phyloP scores from a whole-genome alignment of 257 asterid genomes.

The Misopates orontium region DNA sequence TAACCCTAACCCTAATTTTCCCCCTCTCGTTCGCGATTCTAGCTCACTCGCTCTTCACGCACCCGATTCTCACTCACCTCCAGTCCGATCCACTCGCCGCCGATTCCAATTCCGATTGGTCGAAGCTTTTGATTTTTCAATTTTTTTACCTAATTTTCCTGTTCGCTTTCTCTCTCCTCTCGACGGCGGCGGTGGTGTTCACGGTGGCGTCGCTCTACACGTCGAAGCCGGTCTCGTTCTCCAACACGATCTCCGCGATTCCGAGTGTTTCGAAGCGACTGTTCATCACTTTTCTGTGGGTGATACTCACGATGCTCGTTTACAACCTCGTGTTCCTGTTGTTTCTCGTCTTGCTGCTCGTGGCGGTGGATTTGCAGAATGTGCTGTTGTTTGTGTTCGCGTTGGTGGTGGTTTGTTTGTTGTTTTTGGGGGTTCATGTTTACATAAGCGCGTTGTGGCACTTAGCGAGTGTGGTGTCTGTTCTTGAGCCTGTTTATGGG shows the following conservation, averaged over 20 bases:
- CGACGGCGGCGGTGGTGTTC: slow-evolving; percentile 93
- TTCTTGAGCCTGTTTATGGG: slow-evolving; percentile 75
- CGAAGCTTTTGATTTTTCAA: slow-evolving; percentile 69
- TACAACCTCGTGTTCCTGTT: slow-evolving; percentile 64
- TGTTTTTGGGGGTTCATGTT: slow-evolving; percentile 80
- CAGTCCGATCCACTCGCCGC: slow-evolving; percentile 48
- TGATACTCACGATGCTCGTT: slow-evolving; percentile 58
- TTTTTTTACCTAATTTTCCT: slow-evolving; percentile 82
- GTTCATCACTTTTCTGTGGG: slow-evolving; percentile 79
- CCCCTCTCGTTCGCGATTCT: slow-evolving; percentile 91
- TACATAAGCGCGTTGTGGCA: slow-evolving; percentile 92
- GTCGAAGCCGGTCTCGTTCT: slow-evolving; percentile 78
- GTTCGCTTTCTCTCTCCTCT: slow-evolving; percentile 83
- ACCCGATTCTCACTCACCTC: slow-evolving; percentile 72
- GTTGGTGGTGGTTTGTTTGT: slow-evolving; percentile 46
- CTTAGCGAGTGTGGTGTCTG: slow-evolving; percentile 88
- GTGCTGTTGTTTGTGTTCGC: slow-evolving; percentile 57
- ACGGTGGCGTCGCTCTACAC: slow-evolving; percentile 88
- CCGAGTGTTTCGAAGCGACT: slow-evolving; percentile 80
- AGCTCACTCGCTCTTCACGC: slow-evolving; percentile 91
- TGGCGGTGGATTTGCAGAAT: slow-evolving; percentile 66
- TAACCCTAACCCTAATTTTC: slow-evolving; percentile 71
- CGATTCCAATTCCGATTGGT: slow-evolving; percentile 59
- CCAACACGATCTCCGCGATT: slow-evolving; percentile 70
- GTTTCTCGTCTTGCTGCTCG: slow-evolving; percentile 58